A percentile compares a stretch with the other conserved stretches of the same genome.
phyloP scores from a whole-genome alignment of 306 rosid species.

The Abrus pulchellus region DNA sequence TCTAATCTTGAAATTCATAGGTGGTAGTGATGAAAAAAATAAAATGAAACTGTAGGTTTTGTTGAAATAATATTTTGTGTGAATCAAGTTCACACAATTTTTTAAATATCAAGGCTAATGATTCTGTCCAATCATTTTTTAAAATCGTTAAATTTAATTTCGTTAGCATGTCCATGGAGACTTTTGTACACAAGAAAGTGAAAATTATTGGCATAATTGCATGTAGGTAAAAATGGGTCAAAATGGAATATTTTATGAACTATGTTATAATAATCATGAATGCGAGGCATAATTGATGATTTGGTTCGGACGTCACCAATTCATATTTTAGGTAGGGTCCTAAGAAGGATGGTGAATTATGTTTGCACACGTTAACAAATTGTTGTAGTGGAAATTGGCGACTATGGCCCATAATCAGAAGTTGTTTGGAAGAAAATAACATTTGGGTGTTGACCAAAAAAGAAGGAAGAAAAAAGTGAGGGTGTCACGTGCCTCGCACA shows the following conservation, averaged over 20 bases:
- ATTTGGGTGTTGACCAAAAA: too few relatives aligned
- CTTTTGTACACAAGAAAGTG: slow-evolving; percentile 7
- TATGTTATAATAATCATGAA: not conserved
- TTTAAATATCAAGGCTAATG: not conserved
- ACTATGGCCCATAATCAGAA: slow-evolving; percentile 11
- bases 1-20: slow-evolving; percentile 41
- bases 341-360: not conserved
- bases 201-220: slow-evolving; percentile 38
- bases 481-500: slow-evolving; percentile 5
- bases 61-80: not conserved
- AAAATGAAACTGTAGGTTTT: not conserved
- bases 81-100: not conserved
- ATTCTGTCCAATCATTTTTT: not conserved
- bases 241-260: slow-evolving; percentile 6
- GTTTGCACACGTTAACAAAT: slow-evolving; percentile 8
- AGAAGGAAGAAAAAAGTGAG: not conserved
- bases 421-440: not conserved
- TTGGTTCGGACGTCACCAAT: slow-evolving; percentile 26
- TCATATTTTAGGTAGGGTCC: slow-evolving; percentile 14
- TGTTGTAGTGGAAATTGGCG: not conserved
- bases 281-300: slow-evolving; percentile 7
- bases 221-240: slow-evolving; percentile 30
- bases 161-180: not conserved
- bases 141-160: not conserved
- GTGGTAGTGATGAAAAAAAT: slow-evolving; percentile 3